Evolutionary conservation across 495 filamentous ascomycete species (phyloP).

Genomic region (Sordaria brevicollis): DNA sequence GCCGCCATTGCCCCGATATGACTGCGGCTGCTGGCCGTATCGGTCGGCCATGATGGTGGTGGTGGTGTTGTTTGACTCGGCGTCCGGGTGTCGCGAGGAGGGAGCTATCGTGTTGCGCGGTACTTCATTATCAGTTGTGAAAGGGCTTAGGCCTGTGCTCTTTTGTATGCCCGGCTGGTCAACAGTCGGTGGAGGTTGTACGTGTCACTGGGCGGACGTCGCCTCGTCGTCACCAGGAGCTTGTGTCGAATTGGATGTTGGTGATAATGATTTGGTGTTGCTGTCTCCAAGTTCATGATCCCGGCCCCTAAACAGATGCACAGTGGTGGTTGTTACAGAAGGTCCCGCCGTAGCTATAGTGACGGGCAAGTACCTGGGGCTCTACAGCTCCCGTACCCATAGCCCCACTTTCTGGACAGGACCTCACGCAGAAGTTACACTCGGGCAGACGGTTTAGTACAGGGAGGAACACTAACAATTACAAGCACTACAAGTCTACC

Average conservation of each 20-base stretch:
- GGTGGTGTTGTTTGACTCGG: conserved; percentile 1
- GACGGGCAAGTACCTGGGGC: neutral
- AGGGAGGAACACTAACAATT: neutral
- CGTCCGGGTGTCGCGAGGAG: neutral
- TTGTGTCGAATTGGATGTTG: neutral
- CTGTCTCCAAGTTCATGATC: neutral
- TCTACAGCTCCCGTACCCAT: neutral
- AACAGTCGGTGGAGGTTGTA: neutral
- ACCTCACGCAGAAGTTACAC: neutral
- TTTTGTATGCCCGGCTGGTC: neutral
- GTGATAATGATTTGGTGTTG: neutral
- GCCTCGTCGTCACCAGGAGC: neutral
- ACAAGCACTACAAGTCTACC: too few relatives aligned
- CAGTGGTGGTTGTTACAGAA: neutral
- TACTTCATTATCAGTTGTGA: conserved; percentile 10
- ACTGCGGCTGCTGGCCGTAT: conserved; percentile 18
- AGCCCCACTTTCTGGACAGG: neutral
- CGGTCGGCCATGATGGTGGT: conserved; percentile 33
- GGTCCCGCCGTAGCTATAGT: neutral
- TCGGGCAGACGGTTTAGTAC: neutral
- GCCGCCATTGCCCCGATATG: conserved; percentile 27
- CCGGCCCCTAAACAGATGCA: neutral
- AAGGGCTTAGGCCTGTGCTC: neutral
- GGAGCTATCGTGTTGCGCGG: conserved; percentile 9
- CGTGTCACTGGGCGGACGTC: neutral